These are phyloP conservation scores for Macrocystidia cucumis DNA, from an alignment of 1,284 basidiomycete genomes.

Conservation along the genomic window DNA sequence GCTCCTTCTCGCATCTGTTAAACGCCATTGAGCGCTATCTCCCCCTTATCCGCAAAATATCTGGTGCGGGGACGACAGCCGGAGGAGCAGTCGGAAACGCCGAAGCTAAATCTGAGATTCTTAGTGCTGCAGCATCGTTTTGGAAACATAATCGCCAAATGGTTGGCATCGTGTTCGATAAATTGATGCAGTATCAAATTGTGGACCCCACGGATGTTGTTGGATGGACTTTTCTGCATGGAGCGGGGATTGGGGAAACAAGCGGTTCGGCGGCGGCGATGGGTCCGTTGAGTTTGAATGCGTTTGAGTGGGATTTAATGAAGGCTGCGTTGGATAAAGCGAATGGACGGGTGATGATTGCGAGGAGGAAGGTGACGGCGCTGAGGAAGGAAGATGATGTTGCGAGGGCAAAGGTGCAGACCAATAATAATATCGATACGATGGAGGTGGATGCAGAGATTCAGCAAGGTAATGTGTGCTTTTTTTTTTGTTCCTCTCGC, in stretches of 20 bases:
- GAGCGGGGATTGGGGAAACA: slow-evolving; percentile 23
- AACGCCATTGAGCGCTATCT: slow-evolving; percentile 98
- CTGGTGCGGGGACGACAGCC: slow-evolving; percentile 33
- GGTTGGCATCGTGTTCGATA: slow-evolving; percentile 90
- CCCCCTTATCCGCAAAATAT: slow-evolving; percentile 75
- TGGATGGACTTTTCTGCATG: slow-evolving; percentile 71
- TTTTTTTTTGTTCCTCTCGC: slow-evolving; percentile 3
- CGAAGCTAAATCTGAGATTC: slow-evolving; percentile 64
- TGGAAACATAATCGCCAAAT: slow-evolving; percentile 82
- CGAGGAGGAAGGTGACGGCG: slow-evolving; percentile 62
- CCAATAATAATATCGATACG: slow-evolving; percentile 37
- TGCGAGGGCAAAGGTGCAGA: slow-evolving; percentile 65
- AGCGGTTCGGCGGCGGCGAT: slow-evolving; percentile 16
- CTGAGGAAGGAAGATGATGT: slow-evolving; percentile 86
- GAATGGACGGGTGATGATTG: slow-evolving; percentile 75
- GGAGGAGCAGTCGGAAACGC: slow-evolving; percentile 32
- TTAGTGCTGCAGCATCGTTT: slow-evolving; percentile 65
- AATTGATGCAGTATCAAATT: slow-evolving; percentile 97
- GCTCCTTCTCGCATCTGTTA: slow-evolving; percentile 96
- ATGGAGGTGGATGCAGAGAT: slow-evolving; percentile 71
- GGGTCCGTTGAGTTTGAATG: slow-evolving; percentile 38
- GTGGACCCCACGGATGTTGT: slow-evolving; percentile 93
- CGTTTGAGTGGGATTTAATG: slow-evolving; percentile 78
- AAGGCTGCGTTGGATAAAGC: slow-evolving; percentile 82
- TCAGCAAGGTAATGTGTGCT: slow-evolving; percentile 39